These are phyloP conservation scores for Pleurozium schreberi DNA, from an alignment of 225 moss, liverwort and hornwort genomes.

Conservation along the genomic window DNA sequence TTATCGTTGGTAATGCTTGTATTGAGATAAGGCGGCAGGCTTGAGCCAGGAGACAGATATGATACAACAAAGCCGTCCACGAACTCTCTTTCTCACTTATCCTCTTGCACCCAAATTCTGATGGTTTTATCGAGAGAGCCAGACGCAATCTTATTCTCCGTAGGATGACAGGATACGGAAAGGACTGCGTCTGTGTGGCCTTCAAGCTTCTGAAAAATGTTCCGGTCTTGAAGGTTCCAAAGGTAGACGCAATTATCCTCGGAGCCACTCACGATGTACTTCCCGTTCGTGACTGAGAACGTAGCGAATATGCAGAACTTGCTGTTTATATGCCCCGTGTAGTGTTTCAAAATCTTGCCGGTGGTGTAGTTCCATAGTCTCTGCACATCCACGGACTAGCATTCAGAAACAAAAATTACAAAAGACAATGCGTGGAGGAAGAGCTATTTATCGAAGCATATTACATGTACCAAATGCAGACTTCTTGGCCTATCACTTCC, in stretches of 20 bases:
- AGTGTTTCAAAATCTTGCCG: conserved; percentile 83
- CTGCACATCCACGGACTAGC: conserved; percentile 35
- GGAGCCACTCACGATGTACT: conserved; percentile 94
- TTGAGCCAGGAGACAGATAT: conserved; percentile 8
- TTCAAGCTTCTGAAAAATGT: conserved; percentile 79
- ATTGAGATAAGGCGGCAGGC: not conserved
- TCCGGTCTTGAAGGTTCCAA: conserved; percentile 84
- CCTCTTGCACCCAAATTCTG: conserved; percentile 86
- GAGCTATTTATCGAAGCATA: not conserved
- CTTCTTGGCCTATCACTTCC: not conserved
- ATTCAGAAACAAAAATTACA: not conserved
- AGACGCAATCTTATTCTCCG: conserved; percentile 90
- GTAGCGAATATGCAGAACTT: conserved; percentile 94
- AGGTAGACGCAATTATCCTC: conserved; percentile 83
- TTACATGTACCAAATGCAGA: not conserved
- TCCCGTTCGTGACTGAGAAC: conserved; percentile 96
- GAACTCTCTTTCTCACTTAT: not conserved
- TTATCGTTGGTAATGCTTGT: not conserved
- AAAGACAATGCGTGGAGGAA: not conserved
- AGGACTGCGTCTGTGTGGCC: conserved; percentile 84
- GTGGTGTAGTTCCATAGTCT: conserved; percentile 87
- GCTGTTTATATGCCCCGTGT: conserved; percentile 71
- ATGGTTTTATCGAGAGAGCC: conserved; percentile 76
- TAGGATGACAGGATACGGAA: conserved; percentile 81
- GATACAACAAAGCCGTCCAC: conserved; percentile 2